Evolutionary conservation across 2,329 filamentous ascomycete genomes (phyloP).

Genomic region (Colletotrichum kahawae): DNA sequence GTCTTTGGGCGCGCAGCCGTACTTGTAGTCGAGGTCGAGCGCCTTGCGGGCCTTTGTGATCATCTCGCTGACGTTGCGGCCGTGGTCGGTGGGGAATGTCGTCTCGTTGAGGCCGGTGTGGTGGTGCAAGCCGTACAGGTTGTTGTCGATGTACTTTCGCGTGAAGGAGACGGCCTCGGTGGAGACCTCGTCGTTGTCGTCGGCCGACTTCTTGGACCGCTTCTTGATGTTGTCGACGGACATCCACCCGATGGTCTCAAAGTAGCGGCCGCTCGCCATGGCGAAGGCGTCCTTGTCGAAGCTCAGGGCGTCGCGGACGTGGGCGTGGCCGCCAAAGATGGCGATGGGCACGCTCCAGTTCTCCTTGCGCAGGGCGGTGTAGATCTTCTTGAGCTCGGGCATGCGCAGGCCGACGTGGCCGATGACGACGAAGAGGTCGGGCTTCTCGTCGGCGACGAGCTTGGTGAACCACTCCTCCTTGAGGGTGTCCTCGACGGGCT

Average conservation of each 20-base stretch:
- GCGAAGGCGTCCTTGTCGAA: slow-evolving; percentile 82
- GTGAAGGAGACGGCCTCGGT: slow-evolving; percentile 62
- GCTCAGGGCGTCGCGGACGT: slow-evolving; percentile 82
- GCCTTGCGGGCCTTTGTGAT: slow-evolving; percentile 74
- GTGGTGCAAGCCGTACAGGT: slow-evolving; percentile 81
- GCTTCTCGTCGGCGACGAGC: slow-evolving; percentile 82
- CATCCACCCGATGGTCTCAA: slow-evolving; percentile 95
- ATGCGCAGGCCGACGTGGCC: slow-evolving; percentile 87
- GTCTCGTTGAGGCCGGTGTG: slow-evolving; percentile 76
- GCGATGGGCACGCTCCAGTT: slow-evolving; percentile 86
- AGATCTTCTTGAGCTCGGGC: slow-evolving; percentile 78
- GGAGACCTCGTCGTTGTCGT: slow-evolving; percentile 29
- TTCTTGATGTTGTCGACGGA: slow-evolving; percentile 72
- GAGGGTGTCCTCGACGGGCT: slow-evolving; percentile 79
- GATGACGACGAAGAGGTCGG: slow-evolving; percentile 85
- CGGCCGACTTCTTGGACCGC: slow-evolving; percentile 27
- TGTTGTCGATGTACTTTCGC: slow-evolving; percentile 92
- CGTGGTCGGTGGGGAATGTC: slow-evolving; percentile 78
- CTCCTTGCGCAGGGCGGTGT: slow-evolving; percentile 75
- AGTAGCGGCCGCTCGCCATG: slow-evolving; percentile 86
- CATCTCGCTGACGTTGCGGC: slow-evolving; percentile 71
- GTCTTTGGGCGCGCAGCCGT: slow-evolving; percentile 82
- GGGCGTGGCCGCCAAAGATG: slow-evolving; percentile 89
- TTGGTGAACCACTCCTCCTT: slow-evolving; percentile 88
- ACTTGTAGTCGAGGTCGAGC: slow-evolving; percentile 73